Percentiles rank a stretch among this genome's conserved stretches.
phyloP scores from a whole-genome alignment of 495 filamentous ascomycete genomes.

The Astrothelium macrocarpum region DNA sequence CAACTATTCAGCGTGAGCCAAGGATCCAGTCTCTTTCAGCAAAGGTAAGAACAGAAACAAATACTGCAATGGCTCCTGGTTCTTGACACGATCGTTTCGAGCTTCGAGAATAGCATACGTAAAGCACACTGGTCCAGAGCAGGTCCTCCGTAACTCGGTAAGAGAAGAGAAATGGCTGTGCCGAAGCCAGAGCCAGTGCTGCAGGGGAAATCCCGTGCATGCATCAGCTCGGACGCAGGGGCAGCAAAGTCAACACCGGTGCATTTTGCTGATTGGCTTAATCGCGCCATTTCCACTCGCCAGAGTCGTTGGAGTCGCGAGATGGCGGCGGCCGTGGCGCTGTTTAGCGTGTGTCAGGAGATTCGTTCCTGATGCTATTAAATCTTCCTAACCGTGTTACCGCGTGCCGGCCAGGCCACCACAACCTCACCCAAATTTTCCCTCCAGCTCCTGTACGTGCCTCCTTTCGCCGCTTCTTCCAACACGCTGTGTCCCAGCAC shows the following conservation, averaged over 20 bases:
- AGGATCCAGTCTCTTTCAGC: too few relatives aligned
- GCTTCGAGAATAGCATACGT: neutral
- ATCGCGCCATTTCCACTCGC: neutral
- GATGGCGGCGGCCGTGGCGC: neutral
- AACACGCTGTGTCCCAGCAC: slow-evolving; percentile 5
- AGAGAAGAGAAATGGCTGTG: neutral
- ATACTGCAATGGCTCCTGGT: too few relatives aligned
- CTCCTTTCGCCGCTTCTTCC: neutral
- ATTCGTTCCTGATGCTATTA: neutral
- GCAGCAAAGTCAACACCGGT: neutral
- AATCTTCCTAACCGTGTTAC: neutral
- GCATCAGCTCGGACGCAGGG: neutral
- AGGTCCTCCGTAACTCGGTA: neutral
- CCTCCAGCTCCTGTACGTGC: neutral
- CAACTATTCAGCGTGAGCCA: too few relatives aligned
- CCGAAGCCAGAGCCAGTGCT: neutral
- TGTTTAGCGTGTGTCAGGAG: neutral
- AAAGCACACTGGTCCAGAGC: neutral
- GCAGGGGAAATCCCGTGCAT: neutral
- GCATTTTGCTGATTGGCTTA: neutral
- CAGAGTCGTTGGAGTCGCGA: neutral
- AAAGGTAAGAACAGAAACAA: too few relatives aligned
- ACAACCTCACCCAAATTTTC: neutral
- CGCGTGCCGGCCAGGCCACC: neutral
- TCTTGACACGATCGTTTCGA: too few relatives aligned